A percentile compares a stretch with the other conserved stretches of the same genome.
These are phyloP conservation scores for Penicillium psychrosexuale DNA, from an alignment of 2,329 filamentous ascomycete genomes.

Conservation along the genomic window DNA sequence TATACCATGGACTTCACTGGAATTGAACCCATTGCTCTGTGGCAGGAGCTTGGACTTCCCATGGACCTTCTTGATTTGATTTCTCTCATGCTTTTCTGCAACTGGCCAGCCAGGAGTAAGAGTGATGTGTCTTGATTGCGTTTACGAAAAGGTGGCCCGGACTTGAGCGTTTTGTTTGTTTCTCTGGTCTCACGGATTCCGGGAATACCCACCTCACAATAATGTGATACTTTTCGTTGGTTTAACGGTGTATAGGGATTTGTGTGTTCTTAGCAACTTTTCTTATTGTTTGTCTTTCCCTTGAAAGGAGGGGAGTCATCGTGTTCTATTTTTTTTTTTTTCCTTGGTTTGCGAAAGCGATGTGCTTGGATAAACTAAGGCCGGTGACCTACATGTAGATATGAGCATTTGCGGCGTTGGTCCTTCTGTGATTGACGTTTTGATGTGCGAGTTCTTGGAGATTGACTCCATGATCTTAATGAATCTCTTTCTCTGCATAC, in stretches of 20 bases:
- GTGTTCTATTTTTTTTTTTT: slow-evolving; percentile 24
- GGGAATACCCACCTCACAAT: slow-evolving; percentile 19
- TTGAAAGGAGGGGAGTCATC: slow-evolving; percentile 19
- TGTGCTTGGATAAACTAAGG: slow-evolving; percentile 35
- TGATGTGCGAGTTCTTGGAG: slow-evolving; percentile 19
- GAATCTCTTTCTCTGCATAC: slow-evolving; percentile 18
- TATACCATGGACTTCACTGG: slow-evolving; percentile 13
- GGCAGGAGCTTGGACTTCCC: slow-evolving; percentile 5
- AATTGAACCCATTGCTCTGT: slow-evolving; percentile 7
- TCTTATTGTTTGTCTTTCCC: slow-evolving; percentile 17
- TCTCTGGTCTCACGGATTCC: slow-evolving; percentile 18
- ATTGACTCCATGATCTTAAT: slow-evolving; percentile 26
- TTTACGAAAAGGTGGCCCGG: slow-evolving; percentile 30
- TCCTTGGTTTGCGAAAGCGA: slow-evolving; percentile 25
- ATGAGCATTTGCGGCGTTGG: slow-evolving; percentile 41
- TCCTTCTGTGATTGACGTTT: slow-evolving; percentile 24
- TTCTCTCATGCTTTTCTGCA: slow-evolving; percentile 17
- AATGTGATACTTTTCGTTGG: slow-evolving; percentile 11
- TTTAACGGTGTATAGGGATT: slow-evolving; percentile 19
- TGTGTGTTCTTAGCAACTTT: slow-evolving; percentile 18
- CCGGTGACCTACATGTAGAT: slow-evolving; percentile 40
- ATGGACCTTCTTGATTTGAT: slow-evolving; percentile 15
- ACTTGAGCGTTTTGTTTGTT: slow-evolving; percentile 19
- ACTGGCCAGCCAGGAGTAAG: slow-evolving; percentile 22
- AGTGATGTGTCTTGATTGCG: slow-evolving; percentile 23